These are phyloP conservation scores for Pichia sp. DNA, from an alignment of 1,139 yeast species.

Conservation along the genomic window DNA sequence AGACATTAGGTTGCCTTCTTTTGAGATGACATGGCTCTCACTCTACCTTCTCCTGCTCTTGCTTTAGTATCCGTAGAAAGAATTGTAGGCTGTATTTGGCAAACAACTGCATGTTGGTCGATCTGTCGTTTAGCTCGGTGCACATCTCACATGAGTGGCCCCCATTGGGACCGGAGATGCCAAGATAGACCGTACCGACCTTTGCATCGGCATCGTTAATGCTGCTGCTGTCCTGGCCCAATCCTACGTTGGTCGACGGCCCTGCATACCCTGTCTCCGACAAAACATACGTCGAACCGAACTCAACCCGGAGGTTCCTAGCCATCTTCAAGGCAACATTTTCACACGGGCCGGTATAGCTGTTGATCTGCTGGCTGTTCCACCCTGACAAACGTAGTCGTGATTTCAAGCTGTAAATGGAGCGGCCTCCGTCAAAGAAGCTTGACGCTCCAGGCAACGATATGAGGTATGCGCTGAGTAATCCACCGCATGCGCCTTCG, in stretches of 20 bases:
- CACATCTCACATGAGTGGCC: constrained; percentile 46
- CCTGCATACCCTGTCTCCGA: constrained; percentile 90
- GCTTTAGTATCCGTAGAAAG: constrained; percentile 41
- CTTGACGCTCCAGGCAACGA: constrained; percentile 81
- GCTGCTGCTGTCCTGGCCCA: constrained; percentile 22
- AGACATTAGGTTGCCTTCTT: too few relatives aligned
- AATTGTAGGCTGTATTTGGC: constrained; percentile 64
- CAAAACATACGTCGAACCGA: constrained; percentile 76
- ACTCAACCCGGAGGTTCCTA: constrained; percentile 69
- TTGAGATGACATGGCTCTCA: neutral
- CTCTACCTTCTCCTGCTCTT: constrained; percentile 10
- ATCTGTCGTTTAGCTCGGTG: constrained; percentile 49
- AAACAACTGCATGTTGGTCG: constrained; percentile 68
- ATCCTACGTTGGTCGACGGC: constrained; percentile 46
- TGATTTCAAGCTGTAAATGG: constrained; percentile 72
- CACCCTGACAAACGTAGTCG: constrained; percentile 74
- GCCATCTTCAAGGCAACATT: constrained; percentile 73
- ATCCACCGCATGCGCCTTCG: constrained; percentile 89
- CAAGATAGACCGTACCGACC: constrained; percentile 69
- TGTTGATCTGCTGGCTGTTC: constrained; percentile 62
- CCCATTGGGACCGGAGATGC: constrained; percentile 63
- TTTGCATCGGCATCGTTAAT: constrained; percentile 29
- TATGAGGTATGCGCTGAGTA: constrained; percentile 72
- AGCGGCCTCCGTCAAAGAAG: constrained; percentile 79
- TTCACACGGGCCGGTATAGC: constrained; percentile 78